Conservation (phyloP, 306 rosid genomes). For the Cucumis cinereus region DNA sequence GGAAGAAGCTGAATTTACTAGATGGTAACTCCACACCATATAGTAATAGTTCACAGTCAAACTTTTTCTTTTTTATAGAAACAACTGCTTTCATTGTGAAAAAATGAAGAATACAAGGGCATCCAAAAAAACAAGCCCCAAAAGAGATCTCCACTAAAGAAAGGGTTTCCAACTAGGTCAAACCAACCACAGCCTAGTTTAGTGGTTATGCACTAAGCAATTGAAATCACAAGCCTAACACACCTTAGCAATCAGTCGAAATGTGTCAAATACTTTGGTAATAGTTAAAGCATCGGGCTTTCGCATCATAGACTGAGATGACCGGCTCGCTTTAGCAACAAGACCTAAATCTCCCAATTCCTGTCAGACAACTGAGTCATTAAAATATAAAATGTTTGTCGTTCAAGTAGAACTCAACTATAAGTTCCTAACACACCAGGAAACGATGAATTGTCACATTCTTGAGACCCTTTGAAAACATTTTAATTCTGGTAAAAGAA, state of each 20-base stretch:
- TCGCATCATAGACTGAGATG: slow-evolving; percentile 74
- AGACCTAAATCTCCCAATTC: slow-evolving; percentile 72
- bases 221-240: not conserved
- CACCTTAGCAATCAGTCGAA: slow-evolving; percentile 76
- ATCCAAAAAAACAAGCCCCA: too few relatives aligned
- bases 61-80: too few relatives aligned
- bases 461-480: not conserved
- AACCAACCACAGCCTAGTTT: not conserved
- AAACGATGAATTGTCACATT: not conserved
- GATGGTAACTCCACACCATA: not conserved
- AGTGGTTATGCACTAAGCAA: not conserved
- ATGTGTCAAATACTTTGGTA: slow-evolving; percentile 62
- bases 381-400: not conserved
- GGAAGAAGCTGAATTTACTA: not conserved
- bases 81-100: too few relatives aligned
- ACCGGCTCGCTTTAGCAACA: slow-evolving; percentile 73
- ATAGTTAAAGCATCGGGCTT: slow-evolving; percentile 69
- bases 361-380: slow-evolving; percentile 19
- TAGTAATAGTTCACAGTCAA: not conserved
- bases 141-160: too few relatives aligned
- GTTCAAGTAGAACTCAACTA: not conserved
- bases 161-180: not conserved
- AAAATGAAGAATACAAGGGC: too few relatives aligned
- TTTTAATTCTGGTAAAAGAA: not conserved
- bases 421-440: not conserved